Evolutionary conservation across 257 asterid species (phyloP).

Genomic region (Orobanche coerulescens): DNA sequence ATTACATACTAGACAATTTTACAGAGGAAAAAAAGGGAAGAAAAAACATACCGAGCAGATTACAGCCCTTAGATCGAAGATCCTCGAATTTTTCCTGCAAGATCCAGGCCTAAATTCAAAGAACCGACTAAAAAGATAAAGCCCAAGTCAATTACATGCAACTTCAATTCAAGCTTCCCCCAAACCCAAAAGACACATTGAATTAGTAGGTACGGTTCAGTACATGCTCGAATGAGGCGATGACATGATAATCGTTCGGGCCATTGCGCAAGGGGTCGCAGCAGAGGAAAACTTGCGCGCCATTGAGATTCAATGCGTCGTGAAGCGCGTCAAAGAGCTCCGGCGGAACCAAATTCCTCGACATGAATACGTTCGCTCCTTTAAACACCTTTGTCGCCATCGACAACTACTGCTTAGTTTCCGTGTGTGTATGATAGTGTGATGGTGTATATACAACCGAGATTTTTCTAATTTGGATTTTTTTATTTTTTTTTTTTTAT

Average conservation of each 20-base stretch:
- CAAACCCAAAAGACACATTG: not conserved
- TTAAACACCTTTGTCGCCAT: constrained; percentile 64
- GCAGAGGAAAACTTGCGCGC: constrained; percentile 76
- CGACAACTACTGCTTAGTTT: not conserved
- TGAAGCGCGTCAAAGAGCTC: constrained; percentile 86
- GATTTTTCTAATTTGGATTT: constrained; percentile 14
- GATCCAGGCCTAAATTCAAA: constrained; percentile 17
- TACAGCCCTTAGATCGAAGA: constrained; percentile 79
- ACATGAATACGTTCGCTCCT: constrained; percentile 70
- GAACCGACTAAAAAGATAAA: not conserved
- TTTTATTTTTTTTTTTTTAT: no score
- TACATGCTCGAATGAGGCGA: constrained; percentile 75
- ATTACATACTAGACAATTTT: not conserved
- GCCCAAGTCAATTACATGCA: constrained; percentile 8
- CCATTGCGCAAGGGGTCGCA: constrained; percentile 86
- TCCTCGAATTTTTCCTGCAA: constrained; percentile 78
- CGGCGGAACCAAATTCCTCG: constrained; percentile 83
- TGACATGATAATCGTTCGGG: constrained; percentile 74
- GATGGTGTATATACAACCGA: not conserved
- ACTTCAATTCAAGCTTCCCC: not conserved
- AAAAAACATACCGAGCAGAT: constrained; percentile 59
- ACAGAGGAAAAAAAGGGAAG: not conserved
- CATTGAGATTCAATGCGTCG: constrained; percentile 87
- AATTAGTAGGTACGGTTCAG: not conserved
- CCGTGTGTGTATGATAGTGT: not conserved